These are phyloP conservation scores for Epichloe aotearoae DNA, from an alignment of 2,329 filamentous ascomycete species.

Conservation along the genomic window DNA sequence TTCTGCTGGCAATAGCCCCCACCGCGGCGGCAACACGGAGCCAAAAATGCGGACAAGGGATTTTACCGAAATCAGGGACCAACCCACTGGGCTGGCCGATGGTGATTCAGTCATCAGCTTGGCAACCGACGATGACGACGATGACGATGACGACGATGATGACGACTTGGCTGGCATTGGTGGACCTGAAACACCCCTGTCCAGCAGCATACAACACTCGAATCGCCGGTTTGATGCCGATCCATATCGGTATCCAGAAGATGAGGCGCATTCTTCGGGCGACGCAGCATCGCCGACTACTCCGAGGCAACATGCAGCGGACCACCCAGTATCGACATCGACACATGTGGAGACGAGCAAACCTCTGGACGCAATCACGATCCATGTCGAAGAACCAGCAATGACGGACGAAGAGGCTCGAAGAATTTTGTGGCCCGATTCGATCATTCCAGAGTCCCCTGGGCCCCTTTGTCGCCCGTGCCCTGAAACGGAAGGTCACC, in stretches of 20 bases:
- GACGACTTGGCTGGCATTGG: slow-evolving; percentile 8
- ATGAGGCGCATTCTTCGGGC: background rate
- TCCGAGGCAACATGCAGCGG: slow-evolving; percentile 3
- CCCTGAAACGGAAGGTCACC: slow-evolving; percentile 13
- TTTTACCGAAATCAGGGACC: slow-evolving; percentile 17
- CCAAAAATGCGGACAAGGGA: slow-evolving; percentile 22
- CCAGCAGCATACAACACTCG: background rate
- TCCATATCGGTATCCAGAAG: background rate
- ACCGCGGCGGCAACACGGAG: slow-evolving; percentile 14
- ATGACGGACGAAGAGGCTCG: slow-evolving; percentile 27
- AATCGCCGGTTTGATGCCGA: background rate
- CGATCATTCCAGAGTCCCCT: slow-evolving; percentile 7
- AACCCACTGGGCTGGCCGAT: background rate
- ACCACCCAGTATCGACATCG: slow-evolving; percentile 1
- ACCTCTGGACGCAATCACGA: background rate
- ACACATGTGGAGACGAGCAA: slow-evolving; percentile 1
- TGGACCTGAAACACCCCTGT: background rate
- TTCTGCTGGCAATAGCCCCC: background rate
- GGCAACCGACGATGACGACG: slow-evolving; percentile 4
- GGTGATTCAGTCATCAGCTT: background rate
- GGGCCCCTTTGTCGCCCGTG: slow-evolving; percentile 1
- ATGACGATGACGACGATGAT: slow-evolving; percentile 15
- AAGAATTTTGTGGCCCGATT: slow-evolving; percentile 26
- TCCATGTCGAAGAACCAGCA: slow-evolving; percentile 15
- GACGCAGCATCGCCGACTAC: slow-evolving; percentile 5